Evolutionary conservation across 495 filamentous ascomycete genomes (phyloP), one percentile per base, ranked within the genome.

Genomic region (Aspergillus sclerotiicarbonarius): DNA sequence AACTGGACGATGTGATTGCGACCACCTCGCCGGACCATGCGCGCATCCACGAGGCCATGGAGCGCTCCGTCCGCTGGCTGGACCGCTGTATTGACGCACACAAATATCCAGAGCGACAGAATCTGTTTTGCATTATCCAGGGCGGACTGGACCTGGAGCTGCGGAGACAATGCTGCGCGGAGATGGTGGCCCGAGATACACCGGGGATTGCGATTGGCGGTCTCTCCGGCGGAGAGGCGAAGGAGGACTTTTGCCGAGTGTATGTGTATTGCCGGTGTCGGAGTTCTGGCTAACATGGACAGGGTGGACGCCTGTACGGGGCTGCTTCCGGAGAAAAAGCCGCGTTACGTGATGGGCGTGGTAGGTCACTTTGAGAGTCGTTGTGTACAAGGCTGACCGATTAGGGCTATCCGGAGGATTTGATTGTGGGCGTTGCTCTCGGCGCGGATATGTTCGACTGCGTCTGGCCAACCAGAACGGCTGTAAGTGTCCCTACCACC

Each of bases 361-460:
- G 91, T 86, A 74, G 61, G 80, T 73, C 15, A 31, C 21, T 18
- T 19, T 48, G 32, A 35, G 13, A 7, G 16, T n/a, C 51, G 54
- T 53, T 7, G 19, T 20, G 15, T 25, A 21, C 18, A 21, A 8
- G 19, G 16, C 12, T 53, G 18, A 29, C 63, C 75, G 29, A 72
- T 16, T 56, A 86, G 84, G 87, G 94, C 31, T 98, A 96, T 69
- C 94, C 94, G 1, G 94, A 97, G 69, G 94, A 98, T 71, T 78
- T 98, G 53, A 78, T 98, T 12, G 91, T 98, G 13, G 91, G 90
- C 51, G 81, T 96, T 12, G 94, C 94, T 10, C 82, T 98, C 6
- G 94, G 94, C 5, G 94, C 95, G 20, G 94, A 98, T 68, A 98
- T 98, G 95, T 98, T 98, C 71, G 94, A 98, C 75, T 98, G 95